Evolutionary conservation across 148 eudicot genomes (phyloP), one percentile per base, ranked within the genome.

Genomic region (Camellia sinensis): DNA sequence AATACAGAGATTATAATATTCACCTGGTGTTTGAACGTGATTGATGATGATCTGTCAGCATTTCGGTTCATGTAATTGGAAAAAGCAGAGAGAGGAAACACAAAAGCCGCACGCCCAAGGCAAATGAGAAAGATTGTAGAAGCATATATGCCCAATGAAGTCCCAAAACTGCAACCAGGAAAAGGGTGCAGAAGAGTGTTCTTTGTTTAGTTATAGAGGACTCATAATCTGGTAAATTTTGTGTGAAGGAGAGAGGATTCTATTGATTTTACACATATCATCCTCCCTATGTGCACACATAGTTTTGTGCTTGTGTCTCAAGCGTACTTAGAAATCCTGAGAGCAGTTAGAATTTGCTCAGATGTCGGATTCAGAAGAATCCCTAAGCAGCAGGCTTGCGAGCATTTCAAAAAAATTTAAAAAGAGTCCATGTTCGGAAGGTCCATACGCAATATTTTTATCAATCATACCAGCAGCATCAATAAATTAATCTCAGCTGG

Each of bases 51-150:
- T 83, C 81, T 80, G 60, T 80, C 83, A 22, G 81, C 73, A 56
- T 53, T 85, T 60, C 89, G 83, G 68, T 91, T 88, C 91, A 90
- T 81, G 80, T 79, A 84, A 76, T 96, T 96, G 22, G 99, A 92
- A 14, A 93, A 50, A 22, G 86, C 87, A 50, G 99, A 92, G n/a
- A 96, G 89, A 62, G 99, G 98, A 81, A 96, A 96, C 65, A 93
- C 97, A 72, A 92, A 96, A 54, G 94, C 98, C 64, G 97, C 97
- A 61, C 99, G 99, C 11, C 97, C 97, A 53, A 96, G 83, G 62
- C 88, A 61, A 81, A 96, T 85, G 68, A 96, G 90, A 72, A 93
- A 72, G 80, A 92, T 81, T 8, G 85, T 71, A 17, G 85, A 83
- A 21, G 87, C 76, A 53, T 88, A 96, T 54, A 89, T 79, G 21